Percentiles rank a stretch among this genome's conserved stretches.
These are phyloP conservation scores for Aaosphaeria arxii DNA, from an alignment of 2,329 filamentous ascomycete species.

Conservation along the genomic window DNA sequence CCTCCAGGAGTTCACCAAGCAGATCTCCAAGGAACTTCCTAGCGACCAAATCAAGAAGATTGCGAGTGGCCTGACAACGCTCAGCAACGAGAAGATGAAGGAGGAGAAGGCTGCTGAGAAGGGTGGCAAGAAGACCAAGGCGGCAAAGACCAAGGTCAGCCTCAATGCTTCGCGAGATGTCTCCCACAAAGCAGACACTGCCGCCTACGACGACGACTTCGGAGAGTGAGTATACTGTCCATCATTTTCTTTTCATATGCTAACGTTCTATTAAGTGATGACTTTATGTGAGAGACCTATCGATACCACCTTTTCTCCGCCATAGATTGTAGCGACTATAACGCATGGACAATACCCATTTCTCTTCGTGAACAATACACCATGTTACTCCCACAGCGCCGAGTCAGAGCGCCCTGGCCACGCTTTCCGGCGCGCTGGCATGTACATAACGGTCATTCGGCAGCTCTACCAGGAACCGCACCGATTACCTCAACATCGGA, in stretches of 20 bases:
- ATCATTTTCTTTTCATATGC: not conserved
- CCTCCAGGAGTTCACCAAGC: conserved; percentile 86
- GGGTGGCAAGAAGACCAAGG: conserved; percentile 94
- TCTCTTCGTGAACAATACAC: too few species aligned
- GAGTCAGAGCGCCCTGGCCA: too few species aligned
- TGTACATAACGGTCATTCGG: too few species aligned
- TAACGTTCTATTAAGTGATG: not conserved
- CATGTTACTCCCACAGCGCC: too few species aligned
- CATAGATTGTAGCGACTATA: too few species aligned
- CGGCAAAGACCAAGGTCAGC: conserved; percentile 88
- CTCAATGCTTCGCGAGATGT: conserved; percentile 65
- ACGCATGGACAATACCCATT: too few species aligned
- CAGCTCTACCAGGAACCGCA: too few species aligned
- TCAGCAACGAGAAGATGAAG: conserved; percentile 97
- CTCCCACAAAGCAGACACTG: conserved; percentile 62
- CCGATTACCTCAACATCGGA: too few species aligned
- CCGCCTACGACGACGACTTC: conserved; percentile 77
- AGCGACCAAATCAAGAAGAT: conserved; percentile 98
- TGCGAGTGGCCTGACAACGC: conserved; percentile 78
- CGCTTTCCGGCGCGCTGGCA: too few species aligned
- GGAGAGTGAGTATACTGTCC: conserved; percentile 68
- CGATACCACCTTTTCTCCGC: not conserved
- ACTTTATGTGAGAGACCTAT: not conserved
- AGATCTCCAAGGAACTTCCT: conserved; percentile 79
- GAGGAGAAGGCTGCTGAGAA: conserved; percentile 95